Percentiles rank a stretch among this genome's conserved stretches.
Conservation (phyloP, 352 stramenopile species). For the Achlya hypogyna region DNA sequence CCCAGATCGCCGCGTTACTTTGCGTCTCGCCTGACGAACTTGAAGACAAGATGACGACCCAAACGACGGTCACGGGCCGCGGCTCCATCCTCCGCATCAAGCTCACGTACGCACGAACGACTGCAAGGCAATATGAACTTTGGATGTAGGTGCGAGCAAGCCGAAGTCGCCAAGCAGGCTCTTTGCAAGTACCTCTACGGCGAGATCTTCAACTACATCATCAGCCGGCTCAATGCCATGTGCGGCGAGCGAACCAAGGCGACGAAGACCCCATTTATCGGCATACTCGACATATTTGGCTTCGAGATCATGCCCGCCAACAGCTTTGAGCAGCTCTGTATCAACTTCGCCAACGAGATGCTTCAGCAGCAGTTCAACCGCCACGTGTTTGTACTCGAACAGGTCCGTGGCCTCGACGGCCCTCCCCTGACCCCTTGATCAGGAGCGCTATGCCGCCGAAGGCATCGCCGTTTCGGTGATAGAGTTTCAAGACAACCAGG, state of each 20-base stretch:
- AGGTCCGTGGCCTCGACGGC: conserved; percentile 20
- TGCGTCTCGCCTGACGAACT: conserved; percentile 50
- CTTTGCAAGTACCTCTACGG: conserved; percentile 83
- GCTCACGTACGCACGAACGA: conserved; percentile 23
- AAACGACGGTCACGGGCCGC: conserved; percentile 68
- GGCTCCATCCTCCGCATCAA: conserved; percentile 70
- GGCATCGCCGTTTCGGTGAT: conserved; percentile 64
- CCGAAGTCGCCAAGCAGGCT: conserved; percentile 71
- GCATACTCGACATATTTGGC: conserved; percentile 87
- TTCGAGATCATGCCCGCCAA: conserved; percentile 86
- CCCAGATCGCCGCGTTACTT: conserved; percentile 48
- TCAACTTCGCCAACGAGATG: conserved; percentile 89
- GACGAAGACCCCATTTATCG: conserved; percentile 51
- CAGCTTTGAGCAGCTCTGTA: conserved; percentile 84
- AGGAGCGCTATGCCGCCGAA: conserved; percentile 61
- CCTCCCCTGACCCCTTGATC: not conserved
- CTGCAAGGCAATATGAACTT: not conserved
- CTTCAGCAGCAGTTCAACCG: conserved; percentile 87
- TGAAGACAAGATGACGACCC: conserved; percentile 70
- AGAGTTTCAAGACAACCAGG: conserved; percentile 79
- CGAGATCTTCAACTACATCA: conserved; percentile 68
- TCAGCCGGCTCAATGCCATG: conserved; percentile 62
- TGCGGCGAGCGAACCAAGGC: conserved; percentile 36
- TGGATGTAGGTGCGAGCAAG: conserved; percentile 36
- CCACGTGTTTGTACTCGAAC: conserved; percentile 77